Base-by-base conservation (phyloP, 352 stramenopile species). In the Pseudoperonospora humuli region DNA sequence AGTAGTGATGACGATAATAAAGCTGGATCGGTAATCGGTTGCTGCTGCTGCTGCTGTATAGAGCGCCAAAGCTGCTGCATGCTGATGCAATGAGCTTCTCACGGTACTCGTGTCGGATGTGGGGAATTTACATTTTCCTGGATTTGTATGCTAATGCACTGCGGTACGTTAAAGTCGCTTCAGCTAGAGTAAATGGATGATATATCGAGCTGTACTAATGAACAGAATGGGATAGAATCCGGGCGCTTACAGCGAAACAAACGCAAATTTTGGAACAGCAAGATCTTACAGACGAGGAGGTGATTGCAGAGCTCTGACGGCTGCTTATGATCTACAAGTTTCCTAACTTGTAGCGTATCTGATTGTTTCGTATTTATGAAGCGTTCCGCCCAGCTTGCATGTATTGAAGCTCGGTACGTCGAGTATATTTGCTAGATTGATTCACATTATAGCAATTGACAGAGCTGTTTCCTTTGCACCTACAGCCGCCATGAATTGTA, bases 111-210 rank as follows among this genome's bases (percentile, higher is more conserved):
- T 92, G 76, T 54, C 60, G 75, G 34, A 65, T 62, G 4, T 92
- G 80, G 80, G 74, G 71, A 0, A 18, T 83, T 14, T 92, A 84
- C 51, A 73, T 92, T 19, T 60, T 83, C 2, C 36, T 92, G 24
- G 80, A 92, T 54, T 44, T 92, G 13, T 92, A 88, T 39, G 77
- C 71, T 15, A 89, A 88, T 39, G 63, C 79, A 34, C 51, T 78
- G 17, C 67, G 80, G 79, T 92, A 50, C 13, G 69, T 54, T 17
- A 20, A 26, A 41, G 38, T 29, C 36, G 21, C 3, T 37, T 14
- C 15, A n/a, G 7, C 28, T 17, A 27, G 20, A 5, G 13, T 36
- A 9, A 20, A 17, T 43, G 14, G 2, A 32, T 26, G 10, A 32
- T 17, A 3, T 3, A 14, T 7, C 7, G 25, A 11, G 8, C 14